These are phyloP conservation scores for Flaveria bidentis DNA, from an alignment of 129 eudicot genomes.

Conservation along the genomic window DNA sequence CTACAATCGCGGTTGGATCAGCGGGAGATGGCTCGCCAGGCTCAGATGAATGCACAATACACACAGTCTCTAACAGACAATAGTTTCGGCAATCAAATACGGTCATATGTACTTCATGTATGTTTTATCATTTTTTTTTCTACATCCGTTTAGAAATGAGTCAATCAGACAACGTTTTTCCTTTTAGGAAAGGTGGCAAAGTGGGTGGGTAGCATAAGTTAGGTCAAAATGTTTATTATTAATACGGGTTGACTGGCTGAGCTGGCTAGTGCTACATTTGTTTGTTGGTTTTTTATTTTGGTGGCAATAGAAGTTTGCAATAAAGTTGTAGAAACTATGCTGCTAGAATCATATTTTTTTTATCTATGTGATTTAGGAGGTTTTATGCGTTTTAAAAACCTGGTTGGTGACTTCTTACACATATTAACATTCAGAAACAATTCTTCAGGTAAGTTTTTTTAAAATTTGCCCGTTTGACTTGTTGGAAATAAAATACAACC, in stretches of 20 bases:
- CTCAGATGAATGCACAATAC: conserved; percentile 81
- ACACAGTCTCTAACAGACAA: conserved; percentile 83
- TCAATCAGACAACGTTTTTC: not conserved
- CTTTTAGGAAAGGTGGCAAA: not conserved
- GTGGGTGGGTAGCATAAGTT: not conserved
- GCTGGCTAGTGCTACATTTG: no score
- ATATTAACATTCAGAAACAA: not conserved
- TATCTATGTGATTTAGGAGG: not conserved
- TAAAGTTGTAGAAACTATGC: not conserved
- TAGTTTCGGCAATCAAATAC: conserved; percentile 92
- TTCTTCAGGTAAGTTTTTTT: no score
- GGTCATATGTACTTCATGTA: conserved; percentile 89
- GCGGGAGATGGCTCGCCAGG: conserved; percentile 88
- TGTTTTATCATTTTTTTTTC: not conserved
- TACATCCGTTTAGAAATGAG: conserved; percentile 7
- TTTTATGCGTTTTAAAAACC: not conserved
- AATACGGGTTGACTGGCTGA: no score
- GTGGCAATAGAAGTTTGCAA: no score
- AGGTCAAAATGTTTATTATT: not conserved
- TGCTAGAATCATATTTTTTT: not conserved
- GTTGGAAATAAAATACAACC: no score
- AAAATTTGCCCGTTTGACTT: no score
- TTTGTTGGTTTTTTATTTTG: no score
- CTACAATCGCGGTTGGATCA: conserved; percentile 93
- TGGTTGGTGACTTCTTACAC: not conserved